Conservation (phyloP, 805 yeast genomes). For the Wickerhamiella azyma region DNA sequence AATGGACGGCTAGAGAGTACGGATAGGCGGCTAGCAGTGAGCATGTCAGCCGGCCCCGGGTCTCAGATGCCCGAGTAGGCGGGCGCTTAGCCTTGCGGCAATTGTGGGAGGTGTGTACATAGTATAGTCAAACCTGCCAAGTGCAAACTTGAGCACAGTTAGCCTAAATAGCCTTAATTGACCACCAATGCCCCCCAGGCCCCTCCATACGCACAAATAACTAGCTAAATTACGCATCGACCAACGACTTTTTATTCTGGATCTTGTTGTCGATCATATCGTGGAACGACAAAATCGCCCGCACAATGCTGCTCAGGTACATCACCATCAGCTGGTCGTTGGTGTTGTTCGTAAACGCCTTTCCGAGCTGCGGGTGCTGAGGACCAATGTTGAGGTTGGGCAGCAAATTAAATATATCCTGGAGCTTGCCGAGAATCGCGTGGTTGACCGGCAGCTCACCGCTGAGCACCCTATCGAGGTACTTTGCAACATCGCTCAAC, state of each 20-base stretch:
- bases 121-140: no score
- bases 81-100: no score
- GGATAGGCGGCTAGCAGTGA: conserved; percentile 44
- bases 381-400: conserved; percentile 50
- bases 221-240: not conserved
- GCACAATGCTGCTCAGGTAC: conserved; percentile 75
- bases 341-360: conserved; percentile 82
- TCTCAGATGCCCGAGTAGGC: no score
- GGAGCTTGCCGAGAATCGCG: conserved; percentile 78
- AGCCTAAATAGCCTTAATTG: no score
- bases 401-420: conserved; percentile 83
- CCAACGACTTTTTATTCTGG: conserved; percentile 39
- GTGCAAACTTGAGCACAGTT: no score
- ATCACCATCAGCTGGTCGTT: conserved; percentile 94
- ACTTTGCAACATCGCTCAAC: conserved; percentile 60
- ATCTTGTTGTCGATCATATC: conserved; percentile 93
- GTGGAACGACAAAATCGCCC: conserved; percentile 93
- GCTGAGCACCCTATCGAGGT: conserved; percentile 58
- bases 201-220: not conserved
- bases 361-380: conserved; percentile 32
- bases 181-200: no score
- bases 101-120: no score
- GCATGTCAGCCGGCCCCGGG: conserved; percentile 15
- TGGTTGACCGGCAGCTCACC: conserved; percentile 78
- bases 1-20: conserved; percentile 41